Conservation (phyloP, 1,284 basidiomycete species). For the Sporisorium iseilematis-ciliati region DNA sequence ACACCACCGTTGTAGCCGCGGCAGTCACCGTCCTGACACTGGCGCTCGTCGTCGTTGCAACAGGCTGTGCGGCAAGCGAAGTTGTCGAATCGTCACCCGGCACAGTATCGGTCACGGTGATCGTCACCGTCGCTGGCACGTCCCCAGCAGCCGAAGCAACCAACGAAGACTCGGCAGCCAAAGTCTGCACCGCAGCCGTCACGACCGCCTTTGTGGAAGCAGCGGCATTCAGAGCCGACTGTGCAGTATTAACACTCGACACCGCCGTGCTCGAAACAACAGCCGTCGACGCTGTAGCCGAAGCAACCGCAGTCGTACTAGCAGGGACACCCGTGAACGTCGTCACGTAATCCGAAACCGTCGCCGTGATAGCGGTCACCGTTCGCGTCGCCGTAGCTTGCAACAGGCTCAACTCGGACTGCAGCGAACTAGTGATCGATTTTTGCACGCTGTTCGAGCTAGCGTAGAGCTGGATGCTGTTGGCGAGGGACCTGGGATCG, state of each 20-base stretch:
- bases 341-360: constrained; percentile 24
- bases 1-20: not conserved
- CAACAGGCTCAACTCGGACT: constrained; percentile 21
- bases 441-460: constrained; percentile 46
- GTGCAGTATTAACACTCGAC: not conserved
- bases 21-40: not conserved
- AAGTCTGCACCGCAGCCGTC: constrained; percentile 6
- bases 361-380: constrained; percentile 38
- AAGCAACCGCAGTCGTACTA: constrained; percentile 1
- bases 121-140: not conserved
- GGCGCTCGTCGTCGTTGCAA: not conserved
- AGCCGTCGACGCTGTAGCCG: not conserved
- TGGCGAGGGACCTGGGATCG: constrained; percentile 41
- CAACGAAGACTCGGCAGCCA: not conserved
- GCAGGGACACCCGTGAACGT: constrained; percentile 24
- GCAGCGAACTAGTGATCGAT: constrained; percentile 39
- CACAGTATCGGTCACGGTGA: constrained; percentile 9
- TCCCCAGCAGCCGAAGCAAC: not conserved
- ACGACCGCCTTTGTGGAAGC: constrained; percentile 9
- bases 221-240: constrained; percentile 10
- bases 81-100: not conserved
- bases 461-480: constrained; percentile 42
- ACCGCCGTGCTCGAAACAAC: not conserved
- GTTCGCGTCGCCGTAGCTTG: constrained; percentile 30
- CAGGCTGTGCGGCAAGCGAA: not conserved